phyloP scores from a whole-genome alignment of 345 rosid species.

The Aquilaria sinensis region DNA sequence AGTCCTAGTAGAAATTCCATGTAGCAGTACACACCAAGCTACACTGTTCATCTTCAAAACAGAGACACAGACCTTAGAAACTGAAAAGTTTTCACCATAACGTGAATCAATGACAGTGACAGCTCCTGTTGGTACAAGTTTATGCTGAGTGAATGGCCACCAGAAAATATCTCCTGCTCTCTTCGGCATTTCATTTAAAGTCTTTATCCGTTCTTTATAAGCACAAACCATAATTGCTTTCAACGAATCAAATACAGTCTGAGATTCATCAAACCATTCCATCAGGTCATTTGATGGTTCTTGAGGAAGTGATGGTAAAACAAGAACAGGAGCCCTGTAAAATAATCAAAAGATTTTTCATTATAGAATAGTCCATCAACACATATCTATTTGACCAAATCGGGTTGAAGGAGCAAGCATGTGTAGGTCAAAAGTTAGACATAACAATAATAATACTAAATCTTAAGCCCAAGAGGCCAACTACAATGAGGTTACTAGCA shows the following conservation, averaged over 20 bases:
- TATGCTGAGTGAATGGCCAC: slow-evolving; percentile 99
- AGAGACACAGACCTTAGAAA: slow-evolving; percentile 59
- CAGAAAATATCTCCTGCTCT: slow-evolving; percentile 72
- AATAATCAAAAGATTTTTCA: slow-evolving; percentile 11
- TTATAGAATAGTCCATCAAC: not conserved
- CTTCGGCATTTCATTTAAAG: slow-evolving; percentile 60
- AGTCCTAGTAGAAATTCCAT: not conserved
- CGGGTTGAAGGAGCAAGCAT: not conserved
- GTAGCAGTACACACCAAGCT: not conserved
- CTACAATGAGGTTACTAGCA: too few species aligned
- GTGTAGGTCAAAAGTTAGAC: not conserved
- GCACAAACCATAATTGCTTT: slow-evolving; percentile 54
- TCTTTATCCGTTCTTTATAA: slow-evolving; percentile 52
- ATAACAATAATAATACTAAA: not conserved
- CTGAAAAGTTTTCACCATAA: slow-evolving; percentile 80
- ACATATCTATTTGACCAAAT: slow-evolving; percentile 1
- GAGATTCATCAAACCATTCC: slow-evolving; percentile 74
- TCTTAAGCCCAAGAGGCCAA: too few species aligned
- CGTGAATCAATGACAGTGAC: slow-evolving; percentile 93
- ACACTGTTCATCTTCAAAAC: not conserved
- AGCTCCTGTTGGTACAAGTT: slow-evolving; percentile 50
- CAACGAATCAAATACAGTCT: slow-evolving; percentile 42
- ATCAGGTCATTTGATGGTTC: slow-evolving; percentile 76
- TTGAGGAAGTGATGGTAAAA: slow-evolving; percentile 70
- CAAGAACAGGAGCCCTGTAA: slow-evolving; percentile 78